A percentile compares a stretch with the other conserved stretches of the same genome.
phyloP scores from a whole-genome alignment of 352 stramenopile genomes.

The Pythium guiyangense region DNA sequence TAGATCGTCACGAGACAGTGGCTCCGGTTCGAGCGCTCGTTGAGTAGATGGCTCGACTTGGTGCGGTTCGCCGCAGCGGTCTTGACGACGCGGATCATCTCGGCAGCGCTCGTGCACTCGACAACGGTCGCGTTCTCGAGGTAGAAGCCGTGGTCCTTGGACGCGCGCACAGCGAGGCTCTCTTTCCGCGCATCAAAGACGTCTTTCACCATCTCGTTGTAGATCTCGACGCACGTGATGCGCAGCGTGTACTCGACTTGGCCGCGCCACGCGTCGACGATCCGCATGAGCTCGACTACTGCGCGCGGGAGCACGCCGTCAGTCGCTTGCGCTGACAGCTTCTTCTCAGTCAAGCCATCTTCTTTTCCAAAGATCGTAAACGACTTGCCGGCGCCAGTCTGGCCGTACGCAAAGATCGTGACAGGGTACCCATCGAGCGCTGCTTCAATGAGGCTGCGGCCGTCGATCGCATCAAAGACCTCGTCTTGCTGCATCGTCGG shows the following conservation, averaged over 20 bases:
- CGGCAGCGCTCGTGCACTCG: slow-evolving; percentile 42
- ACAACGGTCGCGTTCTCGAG: slow-evolving; percentile 71
- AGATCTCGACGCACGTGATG: slow-evolving; percentile 74
- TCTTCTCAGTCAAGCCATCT: slow-evolving; percentile 25
- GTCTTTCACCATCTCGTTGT: slow-evolving; percentile 68
- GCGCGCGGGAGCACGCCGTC: slow-evolving; percentile 56
- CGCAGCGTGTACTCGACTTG: slow-evolving; percentile 55
- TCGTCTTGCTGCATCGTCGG: slow-evolving; percentile 33
- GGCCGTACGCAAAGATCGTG: slow-evolving; percentile 74
- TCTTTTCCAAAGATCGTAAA: slow-evolving; percentile 76
- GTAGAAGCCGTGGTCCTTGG: slow-evolving; percentile 62
- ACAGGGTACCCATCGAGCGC: slow-evolving; percentile 63
- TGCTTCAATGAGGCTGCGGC: slow-evolving; percentile 37
- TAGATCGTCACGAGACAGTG: slow-evolving; percentile 80
- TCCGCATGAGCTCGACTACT: slow-evolving; percentile 42
- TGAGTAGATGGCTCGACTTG: slow-evolving; percentile 67
- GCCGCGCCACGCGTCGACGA: slow-evolving; percentile 28
- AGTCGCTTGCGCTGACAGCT: slow-evolving; percentile 18
- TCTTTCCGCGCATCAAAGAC: slow-evolving; percentile 62
- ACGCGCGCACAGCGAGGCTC: slow-evolving; percentile 46
- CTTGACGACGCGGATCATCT: slow-evolving; percentile 64
- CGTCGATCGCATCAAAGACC: slow-evolving; percentile 46
- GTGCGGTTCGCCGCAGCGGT: slow-evolving; percentile 51
- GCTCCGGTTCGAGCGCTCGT: slow-evolving; percentile 67
- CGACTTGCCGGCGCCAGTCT: slow-evolving; percentile 70